Base-by-base conservation (phyloP, 1,284 basidiomycete species). In the Trametes versicolor region DNA sequence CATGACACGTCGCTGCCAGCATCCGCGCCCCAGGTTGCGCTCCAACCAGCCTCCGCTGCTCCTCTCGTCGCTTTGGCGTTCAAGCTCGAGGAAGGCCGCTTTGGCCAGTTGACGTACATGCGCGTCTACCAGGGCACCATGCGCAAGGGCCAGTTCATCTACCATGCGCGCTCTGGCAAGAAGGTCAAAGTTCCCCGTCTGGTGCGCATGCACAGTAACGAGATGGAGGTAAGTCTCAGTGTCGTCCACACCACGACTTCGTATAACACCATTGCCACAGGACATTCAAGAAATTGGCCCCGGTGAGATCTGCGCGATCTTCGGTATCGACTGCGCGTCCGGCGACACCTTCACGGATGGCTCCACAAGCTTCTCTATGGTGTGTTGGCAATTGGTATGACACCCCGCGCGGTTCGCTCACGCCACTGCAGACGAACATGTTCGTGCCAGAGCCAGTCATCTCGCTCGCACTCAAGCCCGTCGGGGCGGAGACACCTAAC, bases 251-350 rank as follows among this genome's bases (percentile, higher is more conserved):
- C 43, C 5, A 21, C 17, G 27, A 13, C 17, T 19, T 47, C 13
- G 2, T 54, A 27, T 61, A 25, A 27, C 27, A 23, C 12, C 57
- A 37, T 60, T 41, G 17, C 29, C 21, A 4, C 41, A 93, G 90
- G 98, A 99, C 73, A 93, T 99, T 64, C 93, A 97, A 51, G 87
- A 89, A 43, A 94, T 99, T 71, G 95, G 95, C 0, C 95, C 97
- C n/a, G 98, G 98, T 62, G 98, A 99, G 83, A 99, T 99, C 70
- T 99, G 98, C 76, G 98, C 98, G 59, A 99, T 98, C 81, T 99
- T 99, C 72, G 98, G 98, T 75, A 96, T 99, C 55, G 98, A 99
- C 72, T 99, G 98, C 78, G 96, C 97, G 0, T 96, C 95, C 19
- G 98, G 98, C 43, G 98, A 99, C 81, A 99, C 98, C 0, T 99